Base-by-base conservation (phyloP, 2,329 filamentous ascomycete genomes). In the Xylariaceae sp. region DNA sequence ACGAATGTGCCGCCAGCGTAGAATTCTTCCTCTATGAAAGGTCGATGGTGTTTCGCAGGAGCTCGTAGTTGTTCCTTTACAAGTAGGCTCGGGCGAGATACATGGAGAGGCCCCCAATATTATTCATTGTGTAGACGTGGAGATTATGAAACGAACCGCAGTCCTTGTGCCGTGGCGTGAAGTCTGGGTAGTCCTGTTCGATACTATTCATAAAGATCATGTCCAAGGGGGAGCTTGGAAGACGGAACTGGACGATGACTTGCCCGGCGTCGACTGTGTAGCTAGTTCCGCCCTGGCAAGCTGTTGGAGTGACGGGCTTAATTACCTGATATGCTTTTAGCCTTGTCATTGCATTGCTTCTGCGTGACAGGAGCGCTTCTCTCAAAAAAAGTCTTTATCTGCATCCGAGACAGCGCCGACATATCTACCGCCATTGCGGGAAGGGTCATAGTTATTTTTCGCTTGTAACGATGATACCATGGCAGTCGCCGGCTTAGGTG, bases 101-200 rank as follows among this genome's bases (percentile, higher is more conserved):
- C 56, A 57, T 51, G 17, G 45, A 60, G 28, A 60, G n/a, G 17
- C 60, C 60, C 5, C 53, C 53, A 1, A 62, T 39, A 34, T 60
- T 57, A 23, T 52, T 45, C 60, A 62, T 62, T 1, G 36, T 57
- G 43, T 60, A 60, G 53, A 62, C 36, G 31, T 60, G 40, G 43
- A 59, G 48, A 29, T 43, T 23, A 21, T 34, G 28, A 17, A 59
- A 44, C 26, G 5, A 17, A 23, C 52, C 59, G 34, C 12, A 31
- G 47, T 51, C 26, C 34, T 36, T 39, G 34, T 62, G 59, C 23
- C 40, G 44, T 47, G 59, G 59, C 36, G 37, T 39, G 48, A 62
- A 62, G 36, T 16, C 43, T n/a, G 17, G 21, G 49, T 62, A 62
- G 37, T 56, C 51, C 39, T 62, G 43, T 50, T 62, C 59, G 45